These are phyloP conservation scores for Viola odorata DNA, from an alignment of 345 rosid species.

Conservation along the genomic window DNA sequence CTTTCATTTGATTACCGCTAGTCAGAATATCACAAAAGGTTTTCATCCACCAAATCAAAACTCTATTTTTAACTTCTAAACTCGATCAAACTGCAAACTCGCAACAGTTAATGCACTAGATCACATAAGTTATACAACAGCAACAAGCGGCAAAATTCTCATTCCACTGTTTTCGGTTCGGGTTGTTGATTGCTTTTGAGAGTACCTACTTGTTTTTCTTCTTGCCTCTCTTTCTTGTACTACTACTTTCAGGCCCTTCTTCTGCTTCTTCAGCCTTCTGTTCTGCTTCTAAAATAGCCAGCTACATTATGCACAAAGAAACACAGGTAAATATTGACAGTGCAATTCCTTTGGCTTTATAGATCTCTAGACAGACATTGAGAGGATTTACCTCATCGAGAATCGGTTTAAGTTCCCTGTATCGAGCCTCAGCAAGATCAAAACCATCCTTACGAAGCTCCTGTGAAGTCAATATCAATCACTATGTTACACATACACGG, in stretches of 20 bases:
- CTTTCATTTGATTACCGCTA: too few species aligned
- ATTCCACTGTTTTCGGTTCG: too few species aligned
- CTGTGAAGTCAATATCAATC: conserved; percentile 33
- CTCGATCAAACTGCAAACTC: too few species aligned
- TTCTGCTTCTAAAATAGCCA: conserved; percentile 81
- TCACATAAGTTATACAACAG: too few species aligned
- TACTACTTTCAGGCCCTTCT: conserved; percentile 64
- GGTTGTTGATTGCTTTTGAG: too few species aligned
- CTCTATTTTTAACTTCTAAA: too few species aligned
- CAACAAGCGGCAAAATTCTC: too few species aligned
- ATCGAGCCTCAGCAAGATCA: conserved; percentile 84
- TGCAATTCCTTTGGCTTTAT: not conserved
- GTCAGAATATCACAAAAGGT: too few species aligned
- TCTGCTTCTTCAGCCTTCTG: conserved; percentile 95
- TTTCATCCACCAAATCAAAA: too few species aligned
- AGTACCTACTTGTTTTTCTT: conserved; percentile 45
- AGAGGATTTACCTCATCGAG: conserved; percentile 71
- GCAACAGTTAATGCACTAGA: too few species aligned
- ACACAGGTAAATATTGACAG: not conserved
- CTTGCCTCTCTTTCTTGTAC: conserved; percentile 62
- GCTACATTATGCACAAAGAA: conserved; percentile 29
- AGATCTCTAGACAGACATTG: not conserved
- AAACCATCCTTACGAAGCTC: conserved; percentile 96
- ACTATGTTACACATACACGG: conserved; percentile 7
- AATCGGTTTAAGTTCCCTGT: conserved; percentile 83